Conservation (phyloP, 176 grass and related monocot species). For the Ensete glaucum region DNA sequence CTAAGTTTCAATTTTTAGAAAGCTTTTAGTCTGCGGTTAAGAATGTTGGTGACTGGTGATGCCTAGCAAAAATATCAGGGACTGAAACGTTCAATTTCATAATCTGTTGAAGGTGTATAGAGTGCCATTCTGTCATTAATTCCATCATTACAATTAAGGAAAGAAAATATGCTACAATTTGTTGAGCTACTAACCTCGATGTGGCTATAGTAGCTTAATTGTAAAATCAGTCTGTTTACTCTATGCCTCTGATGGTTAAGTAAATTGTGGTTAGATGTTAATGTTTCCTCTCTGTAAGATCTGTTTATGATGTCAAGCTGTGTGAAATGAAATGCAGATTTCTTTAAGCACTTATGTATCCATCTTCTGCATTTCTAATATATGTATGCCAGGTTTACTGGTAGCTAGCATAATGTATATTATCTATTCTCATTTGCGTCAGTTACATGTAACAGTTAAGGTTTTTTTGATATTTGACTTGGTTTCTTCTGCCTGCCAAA, state of each 20-base stretch:
- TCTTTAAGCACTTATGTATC: neutral
- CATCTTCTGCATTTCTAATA: neutral
- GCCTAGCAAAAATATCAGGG: neutral
- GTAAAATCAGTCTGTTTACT: neutral
- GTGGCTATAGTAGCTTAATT: neutral
- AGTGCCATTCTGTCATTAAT: neutral
- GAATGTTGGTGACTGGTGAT: neutral
- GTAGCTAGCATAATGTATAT: neutral
- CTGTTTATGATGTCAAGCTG: neutral
- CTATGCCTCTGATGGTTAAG: neutral
- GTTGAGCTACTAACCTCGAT: neutral
- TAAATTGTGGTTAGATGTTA: neutral
- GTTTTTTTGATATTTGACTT: neutral
- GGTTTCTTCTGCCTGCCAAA: neutral
- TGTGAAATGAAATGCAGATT: neutral
- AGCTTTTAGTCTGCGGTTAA: neutral
- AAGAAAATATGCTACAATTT: neutral
- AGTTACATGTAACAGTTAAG: neutral
- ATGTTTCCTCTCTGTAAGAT: neutral
- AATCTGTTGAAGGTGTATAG: neutral
- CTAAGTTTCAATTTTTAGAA: too few species aligned
- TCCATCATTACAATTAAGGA: neutral
- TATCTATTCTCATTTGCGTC: neutral
- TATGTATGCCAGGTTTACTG: neutral
- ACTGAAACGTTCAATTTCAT: neutral